These are phyloP conservation scores for Coprinopsis strossmayeri DNA, from an alignment of 768 basidiomycete genomes.

Conservation along the genomic window DNA sequence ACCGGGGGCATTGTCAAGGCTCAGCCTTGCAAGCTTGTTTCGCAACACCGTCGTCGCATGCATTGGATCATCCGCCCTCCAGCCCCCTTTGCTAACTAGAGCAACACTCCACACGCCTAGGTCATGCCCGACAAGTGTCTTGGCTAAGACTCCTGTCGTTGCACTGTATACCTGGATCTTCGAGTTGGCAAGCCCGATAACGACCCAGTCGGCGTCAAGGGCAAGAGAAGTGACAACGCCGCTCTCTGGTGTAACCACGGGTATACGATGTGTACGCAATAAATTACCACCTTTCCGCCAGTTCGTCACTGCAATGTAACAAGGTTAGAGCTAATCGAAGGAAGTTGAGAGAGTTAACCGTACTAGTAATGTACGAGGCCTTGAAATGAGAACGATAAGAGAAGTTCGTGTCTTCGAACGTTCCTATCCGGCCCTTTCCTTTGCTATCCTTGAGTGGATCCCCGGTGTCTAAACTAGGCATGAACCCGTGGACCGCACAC, in stretches of 20 bases:
- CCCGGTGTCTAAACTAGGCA: conserved; percentile 19
- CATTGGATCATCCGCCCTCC: conserved; percentile 1
- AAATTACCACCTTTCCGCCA: conserved; percentile 75
- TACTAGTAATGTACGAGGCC: conserved; percentile 64
- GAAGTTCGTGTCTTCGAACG: conserved; percentile 26
- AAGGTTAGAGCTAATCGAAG: neutral
- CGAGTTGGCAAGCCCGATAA: conserved; percentile 82
- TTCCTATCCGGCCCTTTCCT: conserved; percentile 4
- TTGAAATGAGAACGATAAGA: conserved; percentile 72
- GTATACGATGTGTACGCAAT: conserved; percentile 57
- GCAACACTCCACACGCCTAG: conserved; percentile 91
- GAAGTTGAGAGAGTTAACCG: conserved; percentile 18
- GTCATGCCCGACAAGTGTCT: conserved; percentile 80
- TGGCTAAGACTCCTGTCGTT: conserved; percentile 63
- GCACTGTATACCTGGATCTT: conserved; percentile 85
- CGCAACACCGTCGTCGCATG: neutral
- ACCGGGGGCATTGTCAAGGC: conserved; percentile 6
- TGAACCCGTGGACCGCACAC: conserved; percentile 54
- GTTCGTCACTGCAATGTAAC: conserved; percentile 51
- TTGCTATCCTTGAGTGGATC: conserved; percentile 2
- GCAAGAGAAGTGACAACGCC: conserved; percentile 86
- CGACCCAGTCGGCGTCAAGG: conserved; percentile 75
- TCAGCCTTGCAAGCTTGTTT: conserved; percentile 1
- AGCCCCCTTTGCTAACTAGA: conserved; percentile 65
- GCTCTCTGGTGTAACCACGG: conserved; percentile 32